These are phyloP conservation scores for Phytophthora agathidicida DNA, from an alignment of 352 stramenopile species.

Conservation along the genomic window DNA sequence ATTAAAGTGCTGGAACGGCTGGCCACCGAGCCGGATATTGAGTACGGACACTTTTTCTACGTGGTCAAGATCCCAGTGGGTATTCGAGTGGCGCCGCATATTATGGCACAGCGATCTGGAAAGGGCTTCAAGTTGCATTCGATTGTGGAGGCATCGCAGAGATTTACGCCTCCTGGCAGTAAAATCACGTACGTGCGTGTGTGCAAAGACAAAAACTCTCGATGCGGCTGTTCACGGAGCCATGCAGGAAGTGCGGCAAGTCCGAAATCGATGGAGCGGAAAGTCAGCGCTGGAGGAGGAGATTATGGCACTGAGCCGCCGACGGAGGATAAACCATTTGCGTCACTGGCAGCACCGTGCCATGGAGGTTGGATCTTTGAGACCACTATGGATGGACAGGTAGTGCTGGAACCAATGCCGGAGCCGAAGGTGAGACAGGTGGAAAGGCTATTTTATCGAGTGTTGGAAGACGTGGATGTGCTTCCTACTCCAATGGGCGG, in stretches of 20 bases:
- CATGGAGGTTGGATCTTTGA: conserved; percentile 88
- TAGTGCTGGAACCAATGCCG: conserved; percentile 72
- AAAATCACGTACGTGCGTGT: conserved; percentile 89
- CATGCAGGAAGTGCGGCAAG: conserved; percentile 42
- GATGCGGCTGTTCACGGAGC: conserved; percentile 55
- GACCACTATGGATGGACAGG: conserved; percentile 83
- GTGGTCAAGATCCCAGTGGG: conserved; percentile 84
- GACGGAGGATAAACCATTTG: conserved; percentile 19
- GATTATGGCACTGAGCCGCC: conserved; percentile 6
- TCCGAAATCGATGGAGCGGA: conserved; percentile 25
- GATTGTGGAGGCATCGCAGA: conserved; percentile 83
- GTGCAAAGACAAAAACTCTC: conserved; percentile 75
- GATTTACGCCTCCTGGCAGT: conserved; percentile 80
- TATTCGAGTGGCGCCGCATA: conserved; percentile 80
- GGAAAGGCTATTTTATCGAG: conserved; percentile 79
- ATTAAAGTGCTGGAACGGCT: conserved; percentile 78
- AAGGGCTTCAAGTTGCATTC: conserved; percentile 86
- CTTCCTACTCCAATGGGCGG: conserved; percentile 54
- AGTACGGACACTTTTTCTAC: conserved; percentile 86
- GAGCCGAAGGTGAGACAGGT: conserved; percentile 71
- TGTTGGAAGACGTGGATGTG: conserved; percentile 72
- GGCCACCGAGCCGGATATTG: conserved; percentile 61
- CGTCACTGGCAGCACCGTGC: conserved; percentile 36
- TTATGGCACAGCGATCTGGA: conserved; percentile 82
- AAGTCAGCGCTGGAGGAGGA: conserved; percentile 18